Base-by-base conservation (phyloP, 2,329 filamentous ascomycete genomes). In the Colletotrichum neosansevieriae region DNA sequence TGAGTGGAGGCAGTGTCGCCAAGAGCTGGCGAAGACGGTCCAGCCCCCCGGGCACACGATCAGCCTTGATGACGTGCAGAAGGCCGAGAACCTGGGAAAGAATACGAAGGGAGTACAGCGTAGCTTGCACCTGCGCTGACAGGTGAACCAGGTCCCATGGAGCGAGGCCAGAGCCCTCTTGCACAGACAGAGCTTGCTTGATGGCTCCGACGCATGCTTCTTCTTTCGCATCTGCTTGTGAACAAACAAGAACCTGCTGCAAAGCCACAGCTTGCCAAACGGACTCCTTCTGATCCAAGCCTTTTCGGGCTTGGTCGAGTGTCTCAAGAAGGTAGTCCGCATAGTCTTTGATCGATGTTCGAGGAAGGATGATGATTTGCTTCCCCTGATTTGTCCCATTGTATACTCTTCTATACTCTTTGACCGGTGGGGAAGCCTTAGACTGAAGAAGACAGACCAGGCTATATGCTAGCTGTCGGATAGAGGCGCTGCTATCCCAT, bases 91-190 rank as follows among this genome's bases (percentile, higher is more conserved):
- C 75, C 73, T 89, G 87, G 67, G 79, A 78, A 19, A 86, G 74
- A 69, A 88, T 86, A 49, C 88, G 83, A 1, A 92, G 74, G 0
- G 89, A 91, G 73, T 92, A 92, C 6, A 88, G 76, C 0, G 84
- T 81, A 4, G 86, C 87, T 61, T 91, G 87, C 0, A 89, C 76
- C 70, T 91, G 87, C 0, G 89, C 89, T 9, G 83, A 76, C 54
- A 91, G 81, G 72, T 93, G 91, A 49, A 91, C 77, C 17, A 85
- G 79, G 10, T 85, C 80, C 91, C 90, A 92, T 1, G 71, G 76
- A 54, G 73, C 71, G 51, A 40, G 75, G 2, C 72, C 74, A 0
- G 68, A 67, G 19, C 67, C 63, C 70, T 1, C 71, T 73, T 53
- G 56, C n/a, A 69, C 56, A 12, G 61, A 69, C 0, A 60, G 42